Conservation (phyloP, 2,329 filamentous ascomycete species). For the Calycina herbarum region DNA sequence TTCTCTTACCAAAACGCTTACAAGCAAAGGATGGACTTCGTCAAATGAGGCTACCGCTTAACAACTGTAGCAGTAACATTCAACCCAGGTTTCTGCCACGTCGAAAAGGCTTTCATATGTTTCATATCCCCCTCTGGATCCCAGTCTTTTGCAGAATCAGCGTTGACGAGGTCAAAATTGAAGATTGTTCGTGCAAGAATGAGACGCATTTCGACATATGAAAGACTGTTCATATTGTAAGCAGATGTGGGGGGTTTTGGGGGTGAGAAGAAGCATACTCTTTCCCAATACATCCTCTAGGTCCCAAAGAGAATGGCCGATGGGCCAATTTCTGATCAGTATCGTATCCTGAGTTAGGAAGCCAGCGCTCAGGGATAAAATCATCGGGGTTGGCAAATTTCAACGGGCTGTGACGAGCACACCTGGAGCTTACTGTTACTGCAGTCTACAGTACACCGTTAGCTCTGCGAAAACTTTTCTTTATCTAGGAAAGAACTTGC, state of each 20-base stretch:
- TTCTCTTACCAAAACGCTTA: no score
- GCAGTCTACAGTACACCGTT: slow-evolving; percentile 10
- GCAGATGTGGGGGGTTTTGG: background rate
- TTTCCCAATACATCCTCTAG: slow-evolving; percentile 25
- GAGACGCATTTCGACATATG: slow-evolving; percentile 13
- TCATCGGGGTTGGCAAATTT: slow-evolving; percentile 32
- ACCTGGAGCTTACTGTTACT: slow-evolving; percentile 11
- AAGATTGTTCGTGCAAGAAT: slow-evolving; percentile 27
- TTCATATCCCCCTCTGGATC: slow-evolving; percentile 16
- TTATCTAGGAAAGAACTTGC: slow-evolving; percentile 29
- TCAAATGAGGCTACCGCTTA: slow-evolving; percentile 1
- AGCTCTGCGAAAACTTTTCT: slow-evolving; percentile 25
- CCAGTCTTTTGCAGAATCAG: slow-evolving; percentile 11
- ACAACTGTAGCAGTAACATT: slow-evolving; percentile 10
- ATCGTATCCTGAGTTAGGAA: slow-evolving; percentile 19
- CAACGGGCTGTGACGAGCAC: slow-evolving; percentile 10
- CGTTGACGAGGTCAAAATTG: slow-evolving; percentile 28
- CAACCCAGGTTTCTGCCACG: slow-evolving; percentile 15
- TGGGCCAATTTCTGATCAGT: slow-evolving; percentile 19
- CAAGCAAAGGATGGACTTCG: no score
- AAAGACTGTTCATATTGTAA: slow-evolving; percentile 10
- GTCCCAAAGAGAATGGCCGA: slow-evolving; percentile 21
- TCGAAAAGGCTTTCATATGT: slow-evolving; percentile 15
- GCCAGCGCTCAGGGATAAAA: slow-evolving; percentile 38
- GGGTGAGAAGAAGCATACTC: slow-evolving; percentile 8